Conservation (phyloP, 2,329 filamentous ascomycete species). For the Cercospora sp. region DNA sequence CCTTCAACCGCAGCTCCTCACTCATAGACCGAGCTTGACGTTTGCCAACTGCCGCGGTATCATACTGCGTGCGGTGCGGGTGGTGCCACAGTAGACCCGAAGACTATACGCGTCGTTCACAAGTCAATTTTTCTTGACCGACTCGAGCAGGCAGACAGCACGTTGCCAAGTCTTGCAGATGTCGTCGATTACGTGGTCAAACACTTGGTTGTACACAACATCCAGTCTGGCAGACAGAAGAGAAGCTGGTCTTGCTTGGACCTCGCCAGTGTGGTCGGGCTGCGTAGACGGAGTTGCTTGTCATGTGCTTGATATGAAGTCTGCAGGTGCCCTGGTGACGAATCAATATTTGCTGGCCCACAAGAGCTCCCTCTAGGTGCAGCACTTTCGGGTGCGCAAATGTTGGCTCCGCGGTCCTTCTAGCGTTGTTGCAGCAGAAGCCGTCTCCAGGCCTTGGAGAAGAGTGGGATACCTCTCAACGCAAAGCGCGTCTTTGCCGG, state of each 20-base stretch:
- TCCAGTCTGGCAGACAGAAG: background rate
- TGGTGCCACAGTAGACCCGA: background rate
- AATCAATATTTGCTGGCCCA: constrained; percentile 4
- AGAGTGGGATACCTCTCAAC: background rate
- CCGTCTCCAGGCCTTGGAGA: background rate
- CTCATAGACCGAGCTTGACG: too few species aligned
- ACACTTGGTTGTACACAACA: background rate
- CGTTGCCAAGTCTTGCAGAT: background rate
- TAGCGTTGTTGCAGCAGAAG: background rate
- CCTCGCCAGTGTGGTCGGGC: background rate
- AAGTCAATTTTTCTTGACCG: background rate
- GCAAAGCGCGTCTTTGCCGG: background rate
- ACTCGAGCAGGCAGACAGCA: background rate
- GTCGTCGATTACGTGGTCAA: background rate
- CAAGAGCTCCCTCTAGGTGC: background rate
- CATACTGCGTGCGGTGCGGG: background rate
- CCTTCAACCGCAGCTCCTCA: background rate
- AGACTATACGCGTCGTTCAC: background rate
- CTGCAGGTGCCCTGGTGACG: background rate
- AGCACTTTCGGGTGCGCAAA: background rate
- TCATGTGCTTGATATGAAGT: background rate
- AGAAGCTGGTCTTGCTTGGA: background rate
- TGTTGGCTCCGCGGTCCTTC: background rate
- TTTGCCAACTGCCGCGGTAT: background rate
- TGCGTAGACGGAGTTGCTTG: background rate